phyloP scores from a whole-genome alignment of 345 rosid species.

The Brassica incana region DNA sequence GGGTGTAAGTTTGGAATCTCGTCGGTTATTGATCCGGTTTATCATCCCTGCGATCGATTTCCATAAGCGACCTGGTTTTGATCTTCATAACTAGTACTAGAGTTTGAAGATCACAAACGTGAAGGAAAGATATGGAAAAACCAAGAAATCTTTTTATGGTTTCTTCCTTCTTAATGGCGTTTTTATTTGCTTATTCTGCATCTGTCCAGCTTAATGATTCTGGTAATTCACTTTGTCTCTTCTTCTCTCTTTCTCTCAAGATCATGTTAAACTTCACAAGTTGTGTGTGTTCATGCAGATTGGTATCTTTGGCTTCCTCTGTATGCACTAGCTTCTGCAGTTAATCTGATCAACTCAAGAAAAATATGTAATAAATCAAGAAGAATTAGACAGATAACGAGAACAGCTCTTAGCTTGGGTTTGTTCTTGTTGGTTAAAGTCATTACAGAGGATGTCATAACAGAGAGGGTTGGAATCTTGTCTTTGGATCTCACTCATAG shows the following conservation, averaged over 20 bases:
- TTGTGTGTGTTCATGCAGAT: conserved; percentile 42
- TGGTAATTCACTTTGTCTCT: conserved; percentile 47
- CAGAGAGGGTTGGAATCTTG: conserved; percentile 49
- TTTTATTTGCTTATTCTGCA: conserved; percentile 76
- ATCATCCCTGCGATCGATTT: neutral
- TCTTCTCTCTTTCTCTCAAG: neutral
- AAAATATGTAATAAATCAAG: conserved; percentile 14
- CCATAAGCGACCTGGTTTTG: neutral
- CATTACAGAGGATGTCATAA: conserved; percentile 44
- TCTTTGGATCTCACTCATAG: conserved; percentile 67
- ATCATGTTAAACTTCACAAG: neutral
- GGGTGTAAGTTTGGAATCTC: neutral
- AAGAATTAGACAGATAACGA: conserved; percentile 34
- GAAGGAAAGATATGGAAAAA: conserved; percentile 38
- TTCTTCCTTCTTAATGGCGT: conserved; percentile 63
- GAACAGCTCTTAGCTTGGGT: conserved; percentile 43
- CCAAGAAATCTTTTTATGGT: conserved; percentile 36
- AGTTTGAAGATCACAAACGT: conserved; percentile 2
- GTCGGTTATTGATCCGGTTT: conserved; percentile 2
- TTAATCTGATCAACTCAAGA: neutral
- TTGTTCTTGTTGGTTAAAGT: conserved; percentile 57
- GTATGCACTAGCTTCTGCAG: conserved; percentile 50
- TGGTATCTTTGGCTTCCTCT: conserved; percentile 89
- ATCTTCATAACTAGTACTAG: neutral
- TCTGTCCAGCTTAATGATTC: conserved; percentile 79